Percentiles rank a stretch among this genome's conserved stretches.
Evolutionary conservation across 345 rosid species (phyloP).

Genomic region (Salix exigua): DNA sequence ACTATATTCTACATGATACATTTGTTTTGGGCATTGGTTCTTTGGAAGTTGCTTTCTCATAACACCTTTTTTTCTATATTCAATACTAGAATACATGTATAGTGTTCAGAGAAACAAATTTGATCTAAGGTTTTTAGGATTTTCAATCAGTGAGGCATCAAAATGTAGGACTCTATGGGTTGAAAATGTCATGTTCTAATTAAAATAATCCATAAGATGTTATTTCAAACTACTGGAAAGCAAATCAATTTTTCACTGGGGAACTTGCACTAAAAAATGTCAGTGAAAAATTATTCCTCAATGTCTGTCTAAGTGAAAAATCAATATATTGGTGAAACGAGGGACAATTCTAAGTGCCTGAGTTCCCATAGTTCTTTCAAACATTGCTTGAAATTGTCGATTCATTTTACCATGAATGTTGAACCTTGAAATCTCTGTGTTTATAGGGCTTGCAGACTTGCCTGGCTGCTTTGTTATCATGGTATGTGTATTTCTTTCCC

Average conservation of each 20-base stretch:
- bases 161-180: not conserved
- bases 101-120: not conserved
- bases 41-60: not conserved
- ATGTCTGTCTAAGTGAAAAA: not conserved
- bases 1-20: not conserved
- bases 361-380: not conserved
- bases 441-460: conserved; percentile 94
- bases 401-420: conserved; percentile 19
- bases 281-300: not conserved
- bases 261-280: too few relatives aligned
- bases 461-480: conserved; percentile 79
- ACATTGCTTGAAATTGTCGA: not conserved
- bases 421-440: conserved; percentile 28
- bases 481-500: conserved; percentile 45
- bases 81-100: not conserved
- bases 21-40: not conserved
- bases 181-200: not conserved
- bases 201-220: not conserved
- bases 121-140: not conserved
- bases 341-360: not conserved
- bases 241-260: not conserved
- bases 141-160: not conserved
- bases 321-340: not conserved
- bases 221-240: not conserved
- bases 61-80: not conserved